These are phyloP conservation scores for Aspergillus biplanus DNA, from an alignment of 495 filamentous ascomycete genomes.

Conservation along the genomic window DNA sequence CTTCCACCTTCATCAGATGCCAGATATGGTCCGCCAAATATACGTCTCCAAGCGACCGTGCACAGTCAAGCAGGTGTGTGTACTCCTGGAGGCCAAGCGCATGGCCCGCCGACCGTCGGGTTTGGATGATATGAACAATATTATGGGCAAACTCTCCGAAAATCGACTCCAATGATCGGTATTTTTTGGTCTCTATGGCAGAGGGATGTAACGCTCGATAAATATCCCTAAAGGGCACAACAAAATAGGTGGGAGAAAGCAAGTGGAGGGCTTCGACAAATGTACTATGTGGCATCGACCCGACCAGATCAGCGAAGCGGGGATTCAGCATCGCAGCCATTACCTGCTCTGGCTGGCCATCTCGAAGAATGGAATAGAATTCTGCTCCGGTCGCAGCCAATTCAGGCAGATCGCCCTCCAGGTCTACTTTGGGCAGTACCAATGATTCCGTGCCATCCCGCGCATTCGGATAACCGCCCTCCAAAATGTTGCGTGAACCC, in stretches of 20 bases:
- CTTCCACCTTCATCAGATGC: constrained; percentile 44
- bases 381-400: constrained; percentile 23
- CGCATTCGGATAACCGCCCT: background rate
- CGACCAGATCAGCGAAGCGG: constrained; percentile 37
- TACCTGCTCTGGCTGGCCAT: constrained; percentile 44
- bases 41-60: constrained; percentile 50
- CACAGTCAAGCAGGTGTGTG: constrained; percentile 59
- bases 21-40: constrained; percentile 54
- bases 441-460: background rate
- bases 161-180: constrained; percentile 33
- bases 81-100: constrained; percentile 52
- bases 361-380: constrained; percentile 36
- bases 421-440: background rate
- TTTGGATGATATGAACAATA: constrained; percentile 40
- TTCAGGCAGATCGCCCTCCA: constrained; percentile 9
- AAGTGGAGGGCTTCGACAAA: constrained; percentile 44
- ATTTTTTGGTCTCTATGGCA: constrained; percentile 31
- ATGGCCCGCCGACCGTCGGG: constrained; percentile 33
- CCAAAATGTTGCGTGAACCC: background rate
- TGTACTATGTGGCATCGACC: constrained; percentile 33
- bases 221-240: constrained; percentile 53
- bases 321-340: constrained; percentile 40
- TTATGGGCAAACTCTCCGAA: constrained; percentile 46
- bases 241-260: constrained; percentile 47
- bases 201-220: constrained; percentile 50